Evolutionary conservation across 108 stramenopile genomes (phyloP).

Genomic region (Cyclostephanos invisitatus): DNA sequence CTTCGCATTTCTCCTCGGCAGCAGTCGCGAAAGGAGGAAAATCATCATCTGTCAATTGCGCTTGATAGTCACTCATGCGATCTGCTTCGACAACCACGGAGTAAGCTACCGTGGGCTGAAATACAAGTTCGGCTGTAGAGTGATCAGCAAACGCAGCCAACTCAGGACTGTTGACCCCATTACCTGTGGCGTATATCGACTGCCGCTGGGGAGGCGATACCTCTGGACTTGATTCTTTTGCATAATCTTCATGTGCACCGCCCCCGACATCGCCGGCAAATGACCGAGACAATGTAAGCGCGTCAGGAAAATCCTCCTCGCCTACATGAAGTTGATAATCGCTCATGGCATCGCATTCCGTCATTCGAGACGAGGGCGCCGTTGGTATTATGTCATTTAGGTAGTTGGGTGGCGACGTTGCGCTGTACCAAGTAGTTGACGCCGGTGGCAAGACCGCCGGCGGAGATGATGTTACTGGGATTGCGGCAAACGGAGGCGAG

Average conservation of each 20-base stretch:
- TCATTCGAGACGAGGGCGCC: constrained; percentile 30
- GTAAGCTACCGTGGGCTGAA: constrained; percentile 13
- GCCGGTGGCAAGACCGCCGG: neutral
- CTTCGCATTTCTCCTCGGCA: neutral
- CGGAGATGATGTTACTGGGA: neutral
- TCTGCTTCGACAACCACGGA: constrained; percentile 24
- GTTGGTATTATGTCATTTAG: constrained; percentile 23
- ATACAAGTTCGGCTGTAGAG: neutral
- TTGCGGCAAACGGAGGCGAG: neutral
- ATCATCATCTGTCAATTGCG: constrained; percentile 2
- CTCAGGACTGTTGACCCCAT: neutral
- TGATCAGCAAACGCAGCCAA: neutral
- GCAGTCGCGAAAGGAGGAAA: neutral
- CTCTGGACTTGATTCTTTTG: neutral
- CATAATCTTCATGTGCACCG: neutral
- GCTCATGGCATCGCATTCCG: constrained; percentile 38
- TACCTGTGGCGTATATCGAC: neutral
- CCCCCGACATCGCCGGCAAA: neutral
- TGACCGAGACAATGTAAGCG: neutral
- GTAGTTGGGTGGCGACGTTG: constrained; percentile 33
- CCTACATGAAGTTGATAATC: constrained; percentile 31
- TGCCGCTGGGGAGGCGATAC: no score
- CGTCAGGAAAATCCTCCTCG: constrained; percentile 36
- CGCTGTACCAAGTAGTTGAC: constrained; percentile 3
- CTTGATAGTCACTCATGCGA: constrained; percentile 24